These are phyloP conservation scores for Fonsecaea multimorphosa DNA, from an alignment of 2,329 filamentous ascomycete genomes.

Conservation along the genomic window DNA sequence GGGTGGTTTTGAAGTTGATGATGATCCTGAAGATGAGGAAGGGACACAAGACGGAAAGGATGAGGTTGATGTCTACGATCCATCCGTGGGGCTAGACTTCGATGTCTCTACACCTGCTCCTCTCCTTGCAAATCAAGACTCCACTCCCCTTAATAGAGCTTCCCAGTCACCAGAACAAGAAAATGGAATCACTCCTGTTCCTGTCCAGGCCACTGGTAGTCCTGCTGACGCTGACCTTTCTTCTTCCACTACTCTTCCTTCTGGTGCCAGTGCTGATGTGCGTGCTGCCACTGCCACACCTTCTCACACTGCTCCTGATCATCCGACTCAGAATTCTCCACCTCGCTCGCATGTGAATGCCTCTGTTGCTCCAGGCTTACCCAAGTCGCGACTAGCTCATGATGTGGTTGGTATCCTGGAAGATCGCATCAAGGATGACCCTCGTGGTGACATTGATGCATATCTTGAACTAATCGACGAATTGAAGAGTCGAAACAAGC, in stretches of 20 bases:
- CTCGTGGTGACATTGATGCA: slow-evolving; percentile 87
- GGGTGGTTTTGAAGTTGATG: slow-evolving; percentile 68
- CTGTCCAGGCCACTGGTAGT: slow-evolving; percentile 59
- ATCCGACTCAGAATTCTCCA: slow-evolving; percentile 36
- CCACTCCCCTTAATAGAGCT: slow-evolving; percentile 43
- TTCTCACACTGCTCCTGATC: slow-evolving; percentile 46
- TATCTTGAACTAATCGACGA: slow-evolving; percentile 89
- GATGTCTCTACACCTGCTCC: slow-evolving; percentile 35
- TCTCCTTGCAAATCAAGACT: slow-evolving; percentile 26
- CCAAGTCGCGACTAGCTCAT: slow-evolving; percentile 66
- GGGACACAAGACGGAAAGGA: slow-evolving; percentile 37
- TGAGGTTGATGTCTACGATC: slow-evolving; percentile 41
- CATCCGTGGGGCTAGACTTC: slow-evolving; percentile 35
- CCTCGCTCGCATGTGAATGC: slow-evolving; percentile 37
- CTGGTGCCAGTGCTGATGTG: slow-evolving; percentile 55
- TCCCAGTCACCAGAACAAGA: slow-evolving; percentile 68
- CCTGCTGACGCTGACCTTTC: slow-evolving; percentile 47
- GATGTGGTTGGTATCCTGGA: slow-evolving; percentile 82
- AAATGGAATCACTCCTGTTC: slow-evolving; percentile 47
- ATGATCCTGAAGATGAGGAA: slow-evolving; percentile 61
- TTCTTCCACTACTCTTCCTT: slow-evolving; percentile 52
- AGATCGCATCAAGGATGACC: slow-evolving; percentile 88
- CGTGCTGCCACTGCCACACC: slow-evolving; percentile 51
- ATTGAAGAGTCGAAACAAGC: slow-evolving; percentile 78
- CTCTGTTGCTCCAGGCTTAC: slow-evolving; percentile 42